Evolutionary conservation across 2,329 filamentous ascomycete species (phyloP).

Genomic region (Hansfordia pulvinata): DNA sequence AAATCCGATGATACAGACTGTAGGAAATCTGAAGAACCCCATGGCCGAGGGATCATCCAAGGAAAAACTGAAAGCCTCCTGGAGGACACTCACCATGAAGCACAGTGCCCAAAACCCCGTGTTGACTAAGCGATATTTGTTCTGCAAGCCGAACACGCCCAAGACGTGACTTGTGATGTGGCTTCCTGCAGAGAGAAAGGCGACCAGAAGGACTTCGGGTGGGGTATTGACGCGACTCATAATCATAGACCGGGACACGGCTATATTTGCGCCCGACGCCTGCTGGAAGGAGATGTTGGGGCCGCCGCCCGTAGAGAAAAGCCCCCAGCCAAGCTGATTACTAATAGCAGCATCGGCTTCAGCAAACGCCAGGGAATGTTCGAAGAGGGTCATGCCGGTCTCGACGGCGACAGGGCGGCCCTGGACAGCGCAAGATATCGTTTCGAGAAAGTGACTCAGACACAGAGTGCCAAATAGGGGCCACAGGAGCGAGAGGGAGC

Average conservation of each 20-base stretch:
- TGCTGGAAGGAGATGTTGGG: constrained; percentile 29
- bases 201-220: constrained; percentile 76
- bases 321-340: constrained; percentile 61
- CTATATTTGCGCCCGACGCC: constrained; percentile 24
- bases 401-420: constrained; percentile 69
- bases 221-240: constrained; percentile 75
- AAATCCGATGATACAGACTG: constrained; percentile 88
- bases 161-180: constrained; percentile 75
- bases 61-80: constrained; percentile 54
- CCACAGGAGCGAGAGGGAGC: constrained; percentile 68
- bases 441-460: constrained; percentile 78
- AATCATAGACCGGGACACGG: constrained; percentile 51
- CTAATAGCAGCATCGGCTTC: constrained; percentile 85
- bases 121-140: constrained; percentile 67
- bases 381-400: constrained; percentile 91
- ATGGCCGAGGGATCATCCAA: constrained; percentile 44
- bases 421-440: constrained; percentile 75
- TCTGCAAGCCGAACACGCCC: constrained; percentile 68
- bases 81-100: constrained; percentile 76
- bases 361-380: constrained; percentile 89
- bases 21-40: constrained; percentile 75
- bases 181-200: constrained; percentile 78
- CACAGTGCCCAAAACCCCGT: constrained; percentile 83
- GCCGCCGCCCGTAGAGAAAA: constrained; percentile 35
- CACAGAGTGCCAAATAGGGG: constrained; percentile 58